Conservation (phyloP, 164 flowering plant species). For the Sextonia rubra region DNA sequence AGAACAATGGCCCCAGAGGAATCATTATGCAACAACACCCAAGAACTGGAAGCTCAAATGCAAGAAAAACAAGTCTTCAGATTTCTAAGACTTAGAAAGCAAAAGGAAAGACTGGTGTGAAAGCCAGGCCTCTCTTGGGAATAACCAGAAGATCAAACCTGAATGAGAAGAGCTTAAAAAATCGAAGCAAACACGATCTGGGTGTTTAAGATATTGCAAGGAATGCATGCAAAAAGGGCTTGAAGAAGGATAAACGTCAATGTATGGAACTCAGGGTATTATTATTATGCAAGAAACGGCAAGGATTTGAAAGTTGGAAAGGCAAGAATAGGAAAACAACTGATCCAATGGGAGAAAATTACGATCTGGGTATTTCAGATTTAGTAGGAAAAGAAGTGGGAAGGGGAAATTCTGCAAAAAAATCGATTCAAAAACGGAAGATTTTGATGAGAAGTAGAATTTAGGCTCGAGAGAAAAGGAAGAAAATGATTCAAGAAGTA, state of each 20-base stretch:
- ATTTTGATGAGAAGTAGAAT: too few species aligned
- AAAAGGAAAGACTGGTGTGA: background rate
- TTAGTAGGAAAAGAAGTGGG: too few species aligned
- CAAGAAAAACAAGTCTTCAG: background rate
- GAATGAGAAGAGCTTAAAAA: background rate
- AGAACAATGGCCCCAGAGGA: conserved; percentile 86
- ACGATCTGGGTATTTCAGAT: too few species aligned
- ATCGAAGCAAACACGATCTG: background rate
- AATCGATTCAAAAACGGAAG: too few species aligned
- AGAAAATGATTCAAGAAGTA: too few species aligned
- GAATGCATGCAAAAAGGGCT: background rate
- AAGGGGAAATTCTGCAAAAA: too few species aligned
- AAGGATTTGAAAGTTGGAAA: too few species aligned
- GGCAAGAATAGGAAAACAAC: too few species aligned
- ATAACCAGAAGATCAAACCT: too few species aligned
- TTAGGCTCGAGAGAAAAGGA: too few species aligned
- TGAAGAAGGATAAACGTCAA: background rate
- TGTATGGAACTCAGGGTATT: background rate
- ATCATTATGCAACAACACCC: conserved; percentile 36
- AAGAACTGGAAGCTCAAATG: background rate
- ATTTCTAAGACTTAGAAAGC: background rate
- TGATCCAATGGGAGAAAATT: too few species aligned
- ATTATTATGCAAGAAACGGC: too few species aligned
- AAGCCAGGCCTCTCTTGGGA: background rate
- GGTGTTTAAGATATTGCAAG: background rate